Evolutionary conservation across 73 alveolate species (phyloP).

Genomic region (Tetrahymena thermophila): DNA sequence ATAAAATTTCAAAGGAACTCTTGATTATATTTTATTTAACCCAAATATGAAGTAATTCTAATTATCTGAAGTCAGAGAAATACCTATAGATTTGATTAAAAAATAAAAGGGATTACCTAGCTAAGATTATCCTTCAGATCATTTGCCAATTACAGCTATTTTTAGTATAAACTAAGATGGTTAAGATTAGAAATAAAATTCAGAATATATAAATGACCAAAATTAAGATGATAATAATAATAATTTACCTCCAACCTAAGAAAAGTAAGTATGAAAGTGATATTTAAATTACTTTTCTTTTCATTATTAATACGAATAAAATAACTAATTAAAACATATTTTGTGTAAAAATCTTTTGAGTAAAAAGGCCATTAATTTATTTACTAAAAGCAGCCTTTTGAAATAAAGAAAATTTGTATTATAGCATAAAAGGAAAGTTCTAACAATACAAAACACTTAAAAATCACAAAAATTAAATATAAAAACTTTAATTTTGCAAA

Average conservation of each 20-base stretch:
- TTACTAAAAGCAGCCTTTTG: too few relatives aligned
- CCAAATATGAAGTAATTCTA: background rate
- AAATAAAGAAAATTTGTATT: too few relatives aligned
- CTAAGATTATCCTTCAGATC: constrained; percentile 20
- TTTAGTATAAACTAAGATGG: background rate
- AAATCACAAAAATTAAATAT: too few relatives aligned
- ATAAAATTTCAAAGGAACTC: constrained; percentile 13
- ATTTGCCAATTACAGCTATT: constrained; percentile 17
- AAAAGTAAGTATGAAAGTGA: too few relatives aligned
- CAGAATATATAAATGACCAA: background rate
- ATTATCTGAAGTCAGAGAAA: background rate
- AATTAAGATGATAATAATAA: background rate
- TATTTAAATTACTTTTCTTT: too few relatives aligned
- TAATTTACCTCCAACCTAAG: background rate
- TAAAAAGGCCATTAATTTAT: too few relatives aligned
- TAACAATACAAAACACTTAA: too few relatives aligned
- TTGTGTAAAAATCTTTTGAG: background rate
- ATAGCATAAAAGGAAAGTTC: too few relatives aligned
- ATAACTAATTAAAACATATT: too few relatives aligned
- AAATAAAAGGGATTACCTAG: constrained; percentile 29
- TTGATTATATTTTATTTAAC: constrained; percentile 30
- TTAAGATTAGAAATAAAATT: background rate
- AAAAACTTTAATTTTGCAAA: too few relatives aligned
- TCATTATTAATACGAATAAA: too few relatives aligned
- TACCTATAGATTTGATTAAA: constrained; percentile 7